These are phyloP conservation scores for Nissolia schottii DNA, from an alignment of 306 rosid species.

Conservation along the genomic window DNA sequence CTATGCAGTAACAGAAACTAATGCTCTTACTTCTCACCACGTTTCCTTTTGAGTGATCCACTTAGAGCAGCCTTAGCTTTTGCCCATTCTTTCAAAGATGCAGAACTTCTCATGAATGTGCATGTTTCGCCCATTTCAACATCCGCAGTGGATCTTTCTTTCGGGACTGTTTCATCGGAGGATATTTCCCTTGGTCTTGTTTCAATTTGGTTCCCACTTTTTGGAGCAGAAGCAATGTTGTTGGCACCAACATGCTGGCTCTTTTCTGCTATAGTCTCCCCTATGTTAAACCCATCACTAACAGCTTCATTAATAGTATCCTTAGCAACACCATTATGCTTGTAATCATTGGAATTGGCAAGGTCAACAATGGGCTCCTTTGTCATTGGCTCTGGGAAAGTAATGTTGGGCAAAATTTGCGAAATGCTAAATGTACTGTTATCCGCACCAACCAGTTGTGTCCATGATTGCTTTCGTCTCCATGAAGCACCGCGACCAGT, in stretches of 20 bases:
- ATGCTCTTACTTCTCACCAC: slow-evolving; percentile 32
- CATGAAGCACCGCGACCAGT: slow-evolving; percentile 68
- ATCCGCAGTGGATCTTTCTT: slow-evolving; percentile 14
- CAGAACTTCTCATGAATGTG: slow-evolving; percentile 69
- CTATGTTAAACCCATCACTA: slow-evolving; percentile 13
- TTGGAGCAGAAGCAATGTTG: slow-evolving; percentile 15
- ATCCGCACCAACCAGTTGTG: slow-evolving; percentile 50
- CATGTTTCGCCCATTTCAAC: slow-evolving; percentile 51
- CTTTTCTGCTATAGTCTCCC: slow-evolving; percentile 22
- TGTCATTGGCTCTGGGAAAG: slow-evolving; percentile 31
- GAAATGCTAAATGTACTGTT: slow-evolving; percentile 59
- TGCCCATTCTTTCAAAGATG: slow-evolving; percentile 71
- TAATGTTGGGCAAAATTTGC: slow-evolving; percentile 43
- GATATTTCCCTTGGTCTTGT: slow-evolving; percentile 28
- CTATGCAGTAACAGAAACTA: not conserved
- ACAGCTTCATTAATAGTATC: slow-evolving; percentile 12
- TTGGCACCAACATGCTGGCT: slow-evolving; percentile 24
- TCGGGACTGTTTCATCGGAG: slow-evolving; percentile 14
- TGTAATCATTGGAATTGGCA: slow-evolving; percentile 26
- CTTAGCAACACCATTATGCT: slow-evolving; percentile 16
- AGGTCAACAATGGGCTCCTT: slow-evolving; percentile 16
- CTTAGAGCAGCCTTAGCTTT: slow-evolving; percentile 71
- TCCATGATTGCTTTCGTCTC: slow-evolving; percentile 78
- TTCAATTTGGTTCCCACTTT: slow-evolving; percentile 28
- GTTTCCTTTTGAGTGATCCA: slow-evolving; percentile 58